Evolutionary conservation across 352 stramenopile genomes (phyloP).

Genomic region (Phytophthora citricola): DNA sequence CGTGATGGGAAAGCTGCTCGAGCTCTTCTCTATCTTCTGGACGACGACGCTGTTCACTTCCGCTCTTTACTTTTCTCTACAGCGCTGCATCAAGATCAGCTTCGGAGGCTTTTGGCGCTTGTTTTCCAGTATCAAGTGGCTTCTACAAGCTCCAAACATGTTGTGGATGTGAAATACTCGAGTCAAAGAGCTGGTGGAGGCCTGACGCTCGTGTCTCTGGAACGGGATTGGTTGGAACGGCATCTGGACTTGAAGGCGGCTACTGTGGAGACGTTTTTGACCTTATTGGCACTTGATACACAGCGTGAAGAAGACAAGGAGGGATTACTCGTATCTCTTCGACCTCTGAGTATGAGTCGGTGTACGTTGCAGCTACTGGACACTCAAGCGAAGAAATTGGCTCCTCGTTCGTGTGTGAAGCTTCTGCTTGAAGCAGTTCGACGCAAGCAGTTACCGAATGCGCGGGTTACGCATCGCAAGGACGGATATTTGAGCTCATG

Average conservation of each 20-base stretch:
- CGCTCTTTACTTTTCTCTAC: conserved; percentile 79
- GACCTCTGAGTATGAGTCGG: conserved; percentile 58
- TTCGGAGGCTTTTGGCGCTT: conserved; percentile 50
- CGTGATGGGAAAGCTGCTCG: conserved; percentile 91
- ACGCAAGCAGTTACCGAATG: conserved; percentile 30
- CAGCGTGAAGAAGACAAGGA: conserved; percentile 16
- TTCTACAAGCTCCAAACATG: conserved; percentile 18
- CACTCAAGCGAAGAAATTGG: conserved; percentile 48
- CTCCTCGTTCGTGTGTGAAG: conserved; percentile 41
- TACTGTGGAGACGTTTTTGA: conserved; percentile 83
- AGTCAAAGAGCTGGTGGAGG: conserved; percentile 16
- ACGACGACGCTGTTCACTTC: conserved; percentile 74
- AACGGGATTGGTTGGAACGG: conserved; percentile 66
- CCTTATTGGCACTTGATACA: conserved; percentile 53
- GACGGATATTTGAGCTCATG: conserved; percentile 70
- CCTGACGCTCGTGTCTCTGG: conserved; percentile 49
- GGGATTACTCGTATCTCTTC: conserved; percentile 38
- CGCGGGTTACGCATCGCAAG: conserved; percentile 41
- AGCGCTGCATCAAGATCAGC: conserved; percentile 60
- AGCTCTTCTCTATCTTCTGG: conserved; percentile 67
- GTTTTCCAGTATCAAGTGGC: conserved; percentile 38
- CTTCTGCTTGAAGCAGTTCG: conserved; percentile 43
- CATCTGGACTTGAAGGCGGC: conserved; percentile 77
- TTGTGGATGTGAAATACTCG: conserved; percentile 36
- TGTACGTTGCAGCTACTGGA: conserved; percentile 67